Conservation (phyloP, 202 grass and related monocot species). For the Carex arenaria region DNA sequence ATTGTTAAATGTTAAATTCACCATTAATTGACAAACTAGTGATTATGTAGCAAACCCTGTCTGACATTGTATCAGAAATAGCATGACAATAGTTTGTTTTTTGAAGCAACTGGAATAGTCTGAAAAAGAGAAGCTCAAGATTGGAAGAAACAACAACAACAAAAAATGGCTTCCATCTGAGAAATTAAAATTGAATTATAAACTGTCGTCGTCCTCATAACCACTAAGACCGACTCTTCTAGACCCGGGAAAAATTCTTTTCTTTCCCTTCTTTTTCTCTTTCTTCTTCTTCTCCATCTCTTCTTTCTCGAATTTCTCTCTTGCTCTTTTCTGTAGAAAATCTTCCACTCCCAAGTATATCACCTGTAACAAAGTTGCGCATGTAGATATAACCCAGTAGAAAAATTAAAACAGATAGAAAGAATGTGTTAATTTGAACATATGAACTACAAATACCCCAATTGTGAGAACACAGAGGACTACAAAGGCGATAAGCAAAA, state of each 20-base stretch:
- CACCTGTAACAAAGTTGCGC: slow-evolving; percentile 38
- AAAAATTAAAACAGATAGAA: no score
- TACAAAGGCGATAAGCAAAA: slow-evolving; percentile 59
- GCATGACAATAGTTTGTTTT: neutral
- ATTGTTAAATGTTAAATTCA: neutral
- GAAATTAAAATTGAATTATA: neutral
- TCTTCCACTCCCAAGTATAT: slow-evolving; percentile 74
- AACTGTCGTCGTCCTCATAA: neutral
- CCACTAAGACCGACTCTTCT: neutral
- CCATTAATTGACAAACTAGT: neutral
- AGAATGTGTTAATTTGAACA: neutral
- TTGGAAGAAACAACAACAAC: neutral
- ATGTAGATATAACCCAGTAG: neutral
- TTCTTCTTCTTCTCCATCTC: slow-evolving; percentile 63
- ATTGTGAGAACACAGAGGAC: slow-evolving; percentile 70
- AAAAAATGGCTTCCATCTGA: slow-evolving; percentile 3
- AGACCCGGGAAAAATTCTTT: neutral
- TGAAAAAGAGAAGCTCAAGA: neutral
- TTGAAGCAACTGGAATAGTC: neutral
- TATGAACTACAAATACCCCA: slow-evolving; percentile 40
- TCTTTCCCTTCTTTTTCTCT: slow-evolving; percentile 42
- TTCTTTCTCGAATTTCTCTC: slow-evolving; percentile 82
- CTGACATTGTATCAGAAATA: neutral
- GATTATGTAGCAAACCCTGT: neutral
- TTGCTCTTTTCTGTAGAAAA: slow-evolving; percentile 85